Evolutionary conservation across 176 grass and related monocot genomes (phyloP).

Genomic region (Paspalum vaginatum): DNA sequence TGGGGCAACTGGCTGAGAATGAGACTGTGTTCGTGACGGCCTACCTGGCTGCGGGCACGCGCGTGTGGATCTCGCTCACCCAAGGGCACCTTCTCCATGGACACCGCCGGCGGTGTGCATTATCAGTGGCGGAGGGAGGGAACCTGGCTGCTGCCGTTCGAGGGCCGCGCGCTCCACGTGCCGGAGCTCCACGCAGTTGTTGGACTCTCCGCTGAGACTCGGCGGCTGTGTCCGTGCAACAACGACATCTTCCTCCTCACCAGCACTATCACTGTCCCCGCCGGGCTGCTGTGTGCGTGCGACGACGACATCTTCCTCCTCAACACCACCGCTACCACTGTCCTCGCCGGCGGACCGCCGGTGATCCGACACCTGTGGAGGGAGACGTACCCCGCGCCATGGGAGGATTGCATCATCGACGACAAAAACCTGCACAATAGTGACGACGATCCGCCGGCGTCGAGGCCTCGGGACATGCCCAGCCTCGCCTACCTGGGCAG

Average conservation of each 20-base stretch:
- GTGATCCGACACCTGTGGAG: background rate
- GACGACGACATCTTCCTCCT: too few species aligned
- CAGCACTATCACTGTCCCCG: too few species aligned
- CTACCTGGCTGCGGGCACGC: background rate
- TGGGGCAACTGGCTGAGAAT: background rate
- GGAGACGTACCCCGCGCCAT: background rate
- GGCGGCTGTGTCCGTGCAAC: background rate
- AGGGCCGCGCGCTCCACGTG: background rate
- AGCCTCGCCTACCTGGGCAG: background rate
- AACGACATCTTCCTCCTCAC: background rate
- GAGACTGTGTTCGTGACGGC: background rate
- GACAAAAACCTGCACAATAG: too few species aligned
- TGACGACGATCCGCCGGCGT: too few species aligned
- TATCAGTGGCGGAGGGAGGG: background rate
- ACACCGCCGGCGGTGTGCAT: background rate
- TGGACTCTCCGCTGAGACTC: background rate
- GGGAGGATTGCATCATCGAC: background rate
- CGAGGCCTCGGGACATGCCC: background rate
- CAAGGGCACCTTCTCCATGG: slow-evolving; percentile 22
- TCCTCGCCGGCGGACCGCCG: background rate
- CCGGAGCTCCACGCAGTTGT: background rate
- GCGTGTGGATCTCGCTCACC: background rate
- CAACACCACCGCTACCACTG: too few species aligned
- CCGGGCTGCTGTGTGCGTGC: too few species aligned
- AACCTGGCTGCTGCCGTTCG: background rate